Percentiles rank a stretch among this genome's conserved stretches.
Conservation (phyloP, 441 rosid genomes). For the Corymbia calophylla region DNA sequence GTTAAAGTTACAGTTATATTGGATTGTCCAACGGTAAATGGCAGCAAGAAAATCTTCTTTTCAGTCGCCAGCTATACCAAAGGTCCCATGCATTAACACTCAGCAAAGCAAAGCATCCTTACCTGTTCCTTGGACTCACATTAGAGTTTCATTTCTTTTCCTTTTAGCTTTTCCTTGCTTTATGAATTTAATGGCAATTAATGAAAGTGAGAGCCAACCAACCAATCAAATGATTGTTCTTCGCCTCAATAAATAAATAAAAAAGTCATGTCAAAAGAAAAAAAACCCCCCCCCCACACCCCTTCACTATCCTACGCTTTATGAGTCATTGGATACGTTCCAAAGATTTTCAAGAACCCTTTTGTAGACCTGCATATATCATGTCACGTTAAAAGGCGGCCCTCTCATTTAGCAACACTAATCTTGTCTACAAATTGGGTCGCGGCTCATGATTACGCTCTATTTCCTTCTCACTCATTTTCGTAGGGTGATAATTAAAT, state of each 20-base stretch:
- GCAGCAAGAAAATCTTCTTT: background rate
- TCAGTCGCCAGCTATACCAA: background rate
- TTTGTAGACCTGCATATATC: background rate
- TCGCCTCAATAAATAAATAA: background rate
- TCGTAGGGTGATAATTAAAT: background rate
- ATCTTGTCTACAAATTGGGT: background rate
- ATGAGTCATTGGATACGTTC: background rate
- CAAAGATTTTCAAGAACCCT: background rate
- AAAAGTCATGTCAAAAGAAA: background rate
- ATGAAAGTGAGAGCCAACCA: background rate
- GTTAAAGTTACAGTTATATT: background rate
- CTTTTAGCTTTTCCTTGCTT: background rate
- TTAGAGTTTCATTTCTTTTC: background rate
- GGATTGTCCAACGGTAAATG: background rate
- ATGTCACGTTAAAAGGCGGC: background rate
- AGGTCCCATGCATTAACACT: background rate
- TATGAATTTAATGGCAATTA: background rate
- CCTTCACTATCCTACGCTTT: background rate
- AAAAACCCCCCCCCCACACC: background rate
- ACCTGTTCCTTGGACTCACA: background rate
- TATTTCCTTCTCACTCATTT: background rate
- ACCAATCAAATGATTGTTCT: background rate
- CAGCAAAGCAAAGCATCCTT: background rate
- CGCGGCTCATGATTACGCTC: background rate
- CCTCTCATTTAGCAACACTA: background rate